Base-by-base conservation (phyloP, 768 basidiomycete genomes). In the Boletus sensibilis region DNA sequence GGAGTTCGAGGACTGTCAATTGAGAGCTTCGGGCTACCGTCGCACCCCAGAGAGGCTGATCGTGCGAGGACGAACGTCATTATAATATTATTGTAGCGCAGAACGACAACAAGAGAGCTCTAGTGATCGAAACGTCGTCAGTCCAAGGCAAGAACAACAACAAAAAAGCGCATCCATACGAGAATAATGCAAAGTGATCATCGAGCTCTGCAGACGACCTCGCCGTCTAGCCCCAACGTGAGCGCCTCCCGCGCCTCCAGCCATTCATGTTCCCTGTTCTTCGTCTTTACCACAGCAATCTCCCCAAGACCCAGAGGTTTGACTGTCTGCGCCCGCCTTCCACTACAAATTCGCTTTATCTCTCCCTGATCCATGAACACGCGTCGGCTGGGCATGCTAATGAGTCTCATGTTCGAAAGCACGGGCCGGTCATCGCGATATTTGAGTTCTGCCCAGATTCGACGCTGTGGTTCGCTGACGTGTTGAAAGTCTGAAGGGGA, bases 381-480 rank as follows among this genome's bases (percentile, higher is more conserved):
- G 50, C 88, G 79, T 67, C 88, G 85, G 72, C 87, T 90, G 2
- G 95, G 94, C 71, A 81, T 87, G 73, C 88, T 90, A 62, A 98
- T 79, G 70, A 96, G 82, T 47, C 82, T 75, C 87, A 98, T 94
- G 61, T 79, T 67, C 50, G 75, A 78, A 58, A 99, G 78, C 21
- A 98, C 92, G 6, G 94, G 92, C 31, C 83, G 78, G 70, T 97
- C 92, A 63, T 92, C 86, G 48, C 96, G 83, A 76, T 96, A 95
- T 75, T 99, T 99, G 61, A 98, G 84, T 49, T 87, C 85, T 2
- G 92, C 92, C 94, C 96, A 97, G 73, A 98, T 90, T 37, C 94
- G 84, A 33, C 81, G 81, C 54, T 93, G 80, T 1, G 85, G 79
- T 31, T 87, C 83, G 58, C 79, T 75, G 12, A 80, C 86, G 2